Evolutionary conservation across 2,329 filamentous ascomycete genomes (phyloP).

Genomic region (Hypoxylon sp.): DNA sequence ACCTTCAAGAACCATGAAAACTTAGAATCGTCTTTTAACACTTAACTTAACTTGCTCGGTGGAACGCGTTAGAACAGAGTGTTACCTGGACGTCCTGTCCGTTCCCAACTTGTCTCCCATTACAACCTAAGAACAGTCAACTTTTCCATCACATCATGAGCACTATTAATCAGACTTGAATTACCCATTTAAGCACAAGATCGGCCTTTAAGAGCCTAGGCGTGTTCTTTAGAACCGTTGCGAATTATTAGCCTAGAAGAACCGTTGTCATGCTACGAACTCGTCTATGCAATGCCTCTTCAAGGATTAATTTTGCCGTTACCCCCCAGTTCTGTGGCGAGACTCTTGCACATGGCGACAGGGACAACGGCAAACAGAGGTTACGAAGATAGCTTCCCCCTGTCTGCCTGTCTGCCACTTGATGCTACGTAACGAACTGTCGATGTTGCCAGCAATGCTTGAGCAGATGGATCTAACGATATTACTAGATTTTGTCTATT

Average conservation of each 20-base stretch:
- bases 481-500: slow-evolving; percentile 23
- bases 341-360: slow-evolving; percentile 55
- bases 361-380: slow-evolving; percentile 44
- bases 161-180: slow-evolving; percentile 16
- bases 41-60: slow-evolving; percentile 32
- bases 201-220: slow-evolving; percentile 31
- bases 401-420: slow-evolving; percentile 20
- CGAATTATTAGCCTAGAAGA: slow-evolving; percentile 43
- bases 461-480: slow-evolving; percentile 20
- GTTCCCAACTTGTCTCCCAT: slow-evolving; percentile 36
- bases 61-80: slow-evolving; percentile 8
- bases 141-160: slow-evolving; percentile 27
- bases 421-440: slow-evolving; percentile 19
- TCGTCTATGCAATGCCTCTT: slow-evolving; percentile 38
- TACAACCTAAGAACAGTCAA: slow-evolving; percentile 40
- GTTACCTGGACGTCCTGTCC: slow-evolving; percentile 20
- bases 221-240: slow-evolving; percentile 18
- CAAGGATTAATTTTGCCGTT: slow-evolving; percentile 50
- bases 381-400: slow-evolving; percentile 14
- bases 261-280: slow-evolving; percentile 24
- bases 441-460: slow-evolving; percentile 15
- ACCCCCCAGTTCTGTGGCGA: slow-evolving; percentile 52
- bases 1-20: slow-evolving; percentile 26
- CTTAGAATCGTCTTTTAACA: slow-evolving; percentile 14
- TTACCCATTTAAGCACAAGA: slow-evolving; percentile 26